Evolutionary conservation across 75 land plant genomes (phyloP).

Genomic region (Sequoiadendron giganteum): DNA sequence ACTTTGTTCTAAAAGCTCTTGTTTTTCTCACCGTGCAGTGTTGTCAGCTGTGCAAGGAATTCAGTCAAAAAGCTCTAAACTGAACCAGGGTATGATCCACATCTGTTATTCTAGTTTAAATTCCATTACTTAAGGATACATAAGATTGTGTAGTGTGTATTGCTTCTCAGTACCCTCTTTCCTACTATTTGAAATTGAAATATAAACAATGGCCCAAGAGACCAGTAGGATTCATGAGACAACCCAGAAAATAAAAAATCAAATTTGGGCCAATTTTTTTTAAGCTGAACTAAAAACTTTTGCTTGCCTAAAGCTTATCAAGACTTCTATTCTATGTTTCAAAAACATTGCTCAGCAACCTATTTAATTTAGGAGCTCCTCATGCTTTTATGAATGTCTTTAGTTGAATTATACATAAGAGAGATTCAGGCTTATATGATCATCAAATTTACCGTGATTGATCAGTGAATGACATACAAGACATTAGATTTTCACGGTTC

Average conservation of each 20-base stretch:
- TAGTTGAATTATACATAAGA: background rate
- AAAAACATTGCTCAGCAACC: background rate
- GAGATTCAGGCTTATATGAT: background rate
- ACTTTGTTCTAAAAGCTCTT: background rate
- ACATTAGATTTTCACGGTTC: too few species aligned
- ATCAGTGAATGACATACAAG: too few species aligned
- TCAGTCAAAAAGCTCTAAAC: constrained; percentile 29
- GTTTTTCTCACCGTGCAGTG: constrained; percentile 11
- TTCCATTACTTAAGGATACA: background rate
- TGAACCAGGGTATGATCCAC: constrained; percentile 33
- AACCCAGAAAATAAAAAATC: too few species aligned
- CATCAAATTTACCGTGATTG: too few species aligned
- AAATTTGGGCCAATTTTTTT: background rate
- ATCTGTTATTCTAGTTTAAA: background rate
- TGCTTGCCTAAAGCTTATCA: background rate
- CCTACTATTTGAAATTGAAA: too few species aligned
- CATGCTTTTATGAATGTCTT: background rate
- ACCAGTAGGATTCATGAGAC: too few species aligned
- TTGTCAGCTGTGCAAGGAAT: constrained; percentile 44
- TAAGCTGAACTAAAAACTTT: background rate
- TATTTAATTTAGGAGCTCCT: background rate
- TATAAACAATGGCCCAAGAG: too few species aligned
- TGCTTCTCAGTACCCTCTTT: too few species aligned
- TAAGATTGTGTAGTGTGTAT: too few species aligned
- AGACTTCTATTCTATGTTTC: too few species aligned